Conservation (phyloP, 345 rosid genomes). For the Cardamine resedifolia region DNA sequence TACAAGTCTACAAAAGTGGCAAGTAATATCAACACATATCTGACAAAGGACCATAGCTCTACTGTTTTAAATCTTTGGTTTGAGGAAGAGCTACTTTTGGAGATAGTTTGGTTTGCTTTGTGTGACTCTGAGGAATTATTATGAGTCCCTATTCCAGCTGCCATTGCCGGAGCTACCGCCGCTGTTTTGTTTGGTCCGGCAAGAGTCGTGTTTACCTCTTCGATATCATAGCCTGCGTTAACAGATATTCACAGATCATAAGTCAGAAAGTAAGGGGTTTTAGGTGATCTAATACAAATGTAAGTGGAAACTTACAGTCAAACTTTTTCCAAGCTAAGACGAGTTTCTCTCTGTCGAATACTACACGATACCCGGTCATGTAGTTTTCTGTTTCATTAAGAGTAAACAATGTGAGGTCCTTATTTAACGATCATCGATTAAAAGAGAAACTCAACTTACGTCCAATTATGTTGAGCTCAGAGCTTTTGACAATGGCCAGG, state of each 20-base stretch:
- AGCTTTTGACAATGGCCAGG: slow-evolving; percentile 69
- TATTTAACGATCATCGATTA: background rate
- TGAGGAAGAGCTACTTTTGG: slow-evolving; percentile 40
- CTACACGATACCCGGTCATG: slow-evolving; percentile 81
- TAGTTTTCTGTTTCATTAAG: slow-evolving; percentile 63
- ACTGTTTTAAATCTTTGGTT: slow-evolving; percentile 23
- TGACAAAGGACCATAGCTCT: slow-evolving; percentile 19
- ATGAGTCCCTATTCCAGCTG: slow-evolving; percentile 51
- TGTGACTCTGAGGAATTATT: slow-evolving; percentile 39
- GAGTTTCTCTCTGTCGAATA: slow-evolving; percentile 74
- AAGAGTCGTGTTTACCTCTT: slow-evolving; percentile 38
- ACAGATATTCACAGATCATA: slow-evolving; percentile 5
- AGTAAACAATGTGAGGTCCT: slow-evolving; percentile 5
- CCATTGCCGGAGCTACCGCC: slow-evolving; percentile 64
- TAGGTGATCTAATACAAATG: background rate
- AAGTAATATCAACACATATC: slow-evolving; percentile 34
- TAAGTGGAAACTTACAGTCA: slow-evolving; percentile 50
- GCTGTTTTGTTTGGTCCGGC: slow-evolving; percentile 43
- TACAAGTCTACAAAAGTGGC: slow-evolving; percentile 34
- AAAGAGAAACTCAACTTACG: slow-evolving; percentile 46
- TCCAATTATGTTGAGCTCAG: slow-evolving; percentile 71
- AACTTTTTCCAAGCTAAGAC: slow-evolving; percentile 80
- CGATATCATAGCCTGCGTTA: slow-evolving; percentile 62
- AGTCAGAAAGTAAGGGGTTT: background rate
- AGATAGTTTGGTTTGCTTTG: slow-evolving; percentile 34